Evolutionary conservation across 495 filamentous ascomycete species (phyloP).

Genomic region (Hyphodiscus hymeniophilus): DNA sequence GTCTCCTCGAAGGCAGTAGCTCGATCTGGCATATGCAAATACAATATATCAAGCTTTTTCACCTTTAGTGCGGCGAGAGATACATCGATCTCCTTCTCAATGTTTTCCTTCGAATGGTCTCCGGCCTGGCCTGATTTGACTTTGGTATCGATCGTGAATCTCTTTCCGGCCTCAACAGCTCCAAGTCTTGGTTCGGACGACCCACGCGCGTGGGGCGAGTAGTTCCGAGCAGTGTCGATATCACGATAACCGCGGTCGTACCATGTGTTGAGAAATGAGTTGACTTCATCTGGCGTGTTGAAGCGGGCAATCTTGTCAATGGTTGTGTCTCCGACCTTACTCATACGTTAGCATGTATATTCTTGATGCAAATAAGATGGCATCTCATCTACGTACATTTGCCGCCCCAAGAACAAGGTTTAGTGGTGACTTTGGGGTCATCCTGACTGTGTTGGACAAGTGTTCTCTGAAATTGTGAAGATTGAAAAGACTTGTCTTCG

Average conservation of each 20-base stretch:
- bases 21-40: not conserved
- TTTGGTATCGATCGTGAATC: not conserved
- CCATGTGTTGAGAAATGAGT: not conserved
- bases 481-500: too few relatives aligned
- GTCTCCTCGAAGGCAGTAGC: not conserved
- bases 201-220: not conserved
- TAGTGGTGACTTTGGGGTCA: not conserved
- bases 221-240: not conserved
- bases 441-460: not conserved
- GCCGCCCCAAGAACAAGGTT: not conserved
- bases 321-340: not conserved
- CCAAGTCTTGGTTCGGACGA: not conserved
- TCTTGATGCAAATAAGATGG: not conserved
- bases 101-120: not conserved
- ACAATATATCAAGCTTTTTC: not conserved
- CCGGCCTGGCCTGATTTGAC: not conserved
- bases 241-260: not conserved
- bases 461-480: not conserved
- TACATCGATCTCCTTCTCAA: not conserved
- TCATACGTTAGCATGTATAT: not conserved
- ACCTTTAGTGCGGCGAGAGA: not conserved
- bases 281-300: not conserved
- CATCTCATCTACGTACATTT: not conserved
- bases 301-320: not conserved
- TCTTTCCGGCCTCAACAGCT: not conserved